Percentiles rank a stretch among this genome's conserved stretches.
Conservation (phyloP, 116 monocot genomes). For the Iris pallida region DNA sequence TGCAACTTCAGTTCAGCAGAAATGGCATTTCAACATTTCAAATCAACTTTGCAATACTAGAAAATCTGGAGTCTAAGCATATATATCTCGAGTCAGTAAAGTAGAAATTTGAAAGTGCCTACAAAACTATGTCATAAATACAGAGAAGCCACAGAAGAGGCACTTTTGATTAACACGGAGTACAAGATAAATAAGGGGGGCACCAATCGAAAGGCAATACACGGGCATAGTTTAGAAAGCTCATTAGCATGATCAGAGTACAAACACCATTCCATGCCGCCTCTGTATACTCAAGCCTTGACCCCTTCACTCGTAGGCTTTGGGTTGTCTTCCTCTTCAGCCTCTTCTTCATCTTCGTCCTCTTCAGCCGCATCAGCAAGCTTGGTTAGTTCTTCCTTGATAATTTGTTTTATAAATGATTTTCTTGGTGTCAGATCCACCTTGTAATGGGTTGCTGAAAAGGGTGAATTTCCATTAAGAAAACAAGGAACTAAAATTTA, state of each 20-base stretch:
- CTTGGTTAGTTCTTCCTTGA: constrained; percentile 53
- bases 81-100: neutral
- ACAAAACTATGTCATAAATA: constrained; percentile 1
- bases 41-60: too few species aligned
- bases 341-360: constrained; percentile 26
- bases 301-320: constrained; percentile 16
- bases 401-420: constrained; percentile 33
- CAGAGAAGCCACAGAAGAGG: neutral
- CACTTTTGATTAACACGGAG: neutral
- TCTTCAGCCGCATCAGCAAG: constrained; percentile 46
- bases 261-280: neutral
- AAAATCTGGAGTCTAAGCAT: neutral
- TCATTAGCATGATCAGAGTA: neutral
- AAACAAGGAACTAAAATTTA: neutral
- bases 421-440: constrained; percentile 38
- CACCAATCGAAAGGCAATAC: neutral
- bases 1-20: too few species aligned
- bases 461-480: neutral
- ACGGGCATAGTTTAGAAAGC: neutral
- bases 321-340: constrained; percentile 5
- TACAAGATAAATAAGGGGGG: neutral
- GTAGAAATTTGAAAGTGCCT: neutral
- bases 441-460: constrained; percentile 29
- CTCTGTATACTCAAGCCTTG: constrained; percentile 14
- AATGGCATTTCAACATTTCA: too few species aligned